Conservation (phyloP, 306 rosid genomes). For the Vigna reflexopilosa region DNA sequence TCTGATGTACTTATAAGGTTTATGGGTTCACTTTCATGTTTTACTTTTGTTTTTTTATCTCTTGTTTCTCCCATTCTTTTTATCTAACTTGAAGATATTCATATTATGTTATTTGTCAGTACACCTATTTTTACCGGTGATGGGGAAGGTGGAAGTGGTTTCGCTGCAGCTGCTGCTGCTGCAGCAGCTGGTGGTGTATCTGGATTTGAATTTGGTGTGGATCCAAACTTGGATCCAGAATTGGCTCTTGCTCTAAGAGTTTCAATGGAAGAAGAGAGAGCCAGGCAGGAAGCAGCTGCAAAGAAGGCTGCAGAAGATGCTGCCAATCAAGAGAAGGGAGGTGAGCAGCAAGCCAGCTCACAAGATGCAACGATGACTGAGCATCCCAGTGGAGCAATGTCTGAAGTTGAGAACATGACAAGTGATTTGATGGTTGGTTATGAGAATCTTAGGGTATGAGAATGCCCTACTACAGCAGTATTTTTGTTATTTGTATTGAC, state of each 20-base stretch:
- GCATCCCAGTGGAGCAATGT: constrained; percentile 62
- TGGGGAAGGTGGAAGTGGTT: constrained; percentile 97
- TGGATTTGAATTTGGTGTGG: constrained; percentile 97
- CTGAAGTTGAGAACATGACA: constrained; percentile 77
- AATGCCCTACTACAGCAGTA: not conserved
- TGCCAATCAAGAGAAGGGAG: constrained; percentile 75
- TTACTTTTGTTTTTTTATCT: not conserved
- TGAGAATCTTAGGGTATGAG: too few relatives aligned
- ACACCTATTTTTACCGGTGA: constrained; percentile 97
- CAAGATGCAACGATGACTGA: constrained; percentile 94
- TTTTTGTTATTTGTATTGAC: constrained; percentile 35
- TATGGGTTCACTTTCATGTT: constrained; percentile 30
- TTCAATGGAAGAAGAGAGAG: constrained; percentile 99
- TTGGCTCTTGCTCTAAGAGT: constrained; percentile 99
- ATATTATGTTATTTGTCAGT: constrained; percentile 51
- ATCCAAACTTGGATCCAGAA: constrained; percentile 98
- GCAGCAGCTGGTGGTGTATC: constrained; percentile 95
- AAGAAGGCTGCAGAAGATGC: constrained; percentile 92
- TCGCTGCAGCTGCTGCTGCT: constrained; percentile 91
- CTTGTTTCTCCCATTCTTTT: constrained; percentile 1
- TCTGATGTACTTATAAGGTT: constrained; percentile 71
- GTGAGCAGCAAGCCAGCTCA: constrained; percentile 76
- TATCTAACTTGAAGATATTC: constrained; percentile 25
- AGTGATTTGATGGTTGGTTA: constrained; percentile 66
- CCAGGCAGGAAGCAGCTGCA: constrained; percentile 99